A percentile compares a stretch with the other conserved stretches of the same genome.
These are phyloP conservation scores for Sophora flavescens DNA, from an alignment of 306 rosid species.

Conservation along the genomic window DNA sequence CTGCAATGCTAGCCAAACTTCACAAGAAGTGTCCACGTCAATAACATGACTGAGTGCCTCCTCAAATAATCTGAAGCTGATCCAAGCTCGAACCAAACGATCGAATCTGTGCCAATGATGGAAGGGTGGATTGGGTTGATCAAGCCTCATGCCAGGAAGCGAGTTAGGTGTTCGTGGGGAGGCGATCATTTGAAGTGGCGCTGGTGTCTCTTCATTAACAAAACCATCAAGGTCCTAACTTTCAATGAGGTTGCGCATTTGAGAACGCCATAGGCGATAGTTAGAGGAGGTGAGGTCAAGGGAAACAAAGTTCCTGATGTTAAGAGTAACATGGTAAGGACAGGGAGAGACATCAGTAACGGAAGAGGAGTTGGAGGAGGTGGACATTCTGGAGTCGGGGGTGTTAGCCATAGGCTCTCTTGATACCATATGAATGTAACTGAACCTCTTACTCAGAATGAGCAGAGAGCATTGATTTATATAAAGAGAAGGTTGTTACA, in stretches of 20 bases:
- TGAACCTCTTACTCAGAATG: too few species aligned
- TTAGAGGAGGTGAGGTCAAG: not conserved
- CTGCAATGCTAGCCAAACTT: too few species aligned
- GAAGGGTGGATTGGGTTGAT: too few species aligned
- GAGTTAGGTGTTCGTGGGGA: not conserved
- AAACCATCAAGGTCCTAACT: not conserved
- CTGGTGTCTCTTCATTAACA: not conserved
- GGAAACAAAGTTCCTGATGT: not conserved
- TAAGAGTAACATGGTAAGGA: not conserved
- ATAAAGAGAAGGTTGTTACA: too few species aligned
- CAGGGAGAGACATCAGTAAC: not conserved
- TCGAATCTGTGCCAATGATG: not conserved
- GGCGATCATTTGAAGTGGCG: not conserved
- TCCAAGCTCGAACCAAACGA: not conserved
- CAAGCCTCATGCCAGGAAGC: too few species aligned
- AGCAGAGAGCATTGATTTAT: too few species aligned
- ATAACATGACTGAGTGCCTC: too few species aligned
- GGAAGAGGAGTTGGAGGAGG: not conserved
- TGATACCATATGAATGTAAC: too few species aligned
- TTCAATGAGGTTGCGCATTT: not conserved
- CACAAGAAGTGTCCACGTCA: too few species aligned
- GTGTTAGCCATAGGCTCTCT: too few species aligned
- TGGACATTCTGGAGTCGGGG: too few species aligned
- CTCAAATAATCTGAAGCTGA: not conserved
- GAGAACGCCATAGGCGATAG: not conserved